Evolutionary conservation across 768 basidiomycete genomes (phyloP).

Genomic region (Tylopilus subfusipes): DNA sequence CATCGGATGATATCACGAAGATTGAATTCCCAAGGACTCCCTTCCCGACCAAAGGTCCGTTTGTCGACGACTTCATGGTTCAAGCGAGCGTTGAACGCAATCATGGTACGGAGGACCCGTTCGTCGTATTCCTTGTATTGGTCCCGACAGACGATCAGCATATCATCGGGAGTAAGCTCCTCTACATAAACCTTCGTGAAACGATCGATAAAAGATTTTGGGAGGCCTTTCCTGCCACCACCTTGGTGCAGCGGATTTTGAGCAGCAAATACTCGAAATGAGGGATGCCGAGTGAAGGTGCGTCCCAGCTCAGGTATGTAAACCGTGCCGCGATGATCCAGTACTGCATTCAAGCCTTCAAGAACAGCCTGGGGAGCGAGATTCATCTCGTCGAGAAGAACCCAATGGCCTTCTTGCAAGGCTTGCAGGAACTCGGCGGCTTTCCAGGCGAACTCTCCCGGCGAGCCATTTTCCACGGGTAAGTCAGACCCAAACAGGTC

Average conservation of each 20-base stretch:
- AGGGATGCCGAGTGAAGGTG: conserved; percentile 82
- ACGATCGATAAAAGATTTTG: conserved; percentile 95
- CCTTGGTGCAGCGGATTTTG: conserved; percentile 97
- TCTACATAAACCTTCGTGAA: conserved; percentile 98
- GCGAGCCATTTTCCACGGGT: conserved; percentile 85
- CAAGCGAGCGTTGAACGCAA: conserved; percentile 72
- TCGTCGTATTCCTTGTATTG: conserved; percentile 62
- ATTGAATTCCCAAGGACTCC: conserved; percentile 98
- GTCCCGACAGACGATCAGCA: conserved; percentile 71
- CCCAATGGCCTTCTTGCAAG: conserved; percentile 95
- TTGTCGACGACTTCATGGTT: conserved; percentile 62
- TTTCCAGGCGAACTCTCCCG: conserved; percentile 96
- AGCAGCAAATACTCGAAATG: conserved; percentile 96
- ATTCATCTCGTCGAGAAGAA: conserved; percentile 98
- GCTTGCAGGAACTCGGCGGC: conserved; percentile 95
- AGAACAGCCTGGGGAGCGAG: conserved; percentile 94
- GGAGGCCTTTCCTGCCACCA: conserved; percentile 94
- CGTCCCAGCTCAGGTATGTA: conserved; percentile 94
- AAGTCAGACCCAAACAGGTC: conserved; percentile 97
- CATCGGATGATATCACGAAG: conserved; percentile 91
- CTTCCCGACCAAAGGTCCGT: conserved; percentile 69
- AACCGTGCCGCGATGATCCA: conserved; percentile 94
- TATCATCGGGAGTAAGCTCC: conserved; percentile 74
- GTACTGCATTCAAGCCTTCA: conserved; percentile 92
- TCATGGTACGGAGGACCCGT: conserved; percentile 65